Conservation (phyloP, 1,284 basidiomycete genomes). For the Trichosporon ovoides region DNA sequence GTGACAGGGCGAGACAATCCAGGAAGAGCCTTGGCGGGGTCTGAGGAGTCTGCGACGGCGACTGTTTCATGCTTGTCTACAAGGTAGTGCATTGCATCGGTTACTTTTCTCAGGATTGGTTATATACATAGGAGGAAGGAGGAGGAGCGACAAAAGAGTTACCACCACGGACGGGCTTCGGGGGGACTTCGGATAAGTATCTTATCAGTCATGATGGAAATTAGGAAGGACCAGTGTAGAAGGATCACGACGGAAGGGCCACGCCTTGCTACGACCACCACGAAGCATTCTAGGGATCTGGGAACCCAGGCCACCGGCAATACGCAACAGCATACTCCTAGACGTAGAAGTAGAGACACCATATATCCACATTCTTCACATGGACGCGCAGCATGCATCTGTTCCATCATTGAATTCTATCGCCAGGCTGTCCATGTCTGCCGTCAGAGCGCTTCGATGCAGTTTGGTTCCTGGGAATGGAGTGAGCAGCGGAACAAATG, state of each 20-base stretch:
- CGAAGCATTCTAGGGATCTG: too few species aligned
- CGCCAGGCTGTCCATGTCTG: too few species aligned
- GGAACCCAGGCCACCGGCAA: too few species aligned
- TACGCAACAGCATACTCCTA: neutral
- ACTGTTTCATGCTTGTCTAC: neutral
- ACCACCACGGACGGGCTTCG: neutral
- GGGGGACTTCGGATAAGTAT: too few species aligned
- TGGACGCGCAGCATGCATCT: neutral
- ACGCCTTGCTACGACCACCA: too few species aligned
- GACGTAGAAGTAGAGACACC: conserved; percentile 5
- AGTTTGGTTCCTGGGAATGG: too few species aligned
- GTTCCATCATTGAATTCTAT: neutral
- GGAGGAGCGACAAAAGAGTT: neutral
- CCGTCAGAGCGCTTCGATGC: too few species aligned
- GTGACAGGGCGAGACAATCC: conserved; percentile 28
- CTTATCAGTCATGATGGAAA: too few species aligned
- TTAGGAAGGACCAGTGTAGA: too few species aligned
- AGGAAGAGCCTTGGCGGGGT: conserved; percentile 21
- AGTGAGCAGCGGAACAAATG: too few species aligned
- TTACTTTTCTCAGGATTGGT: neutral
- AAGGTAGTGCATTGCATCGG: neutral
- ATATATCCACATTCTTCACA: neutral
- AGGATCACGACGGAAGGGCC: too few species aligned
- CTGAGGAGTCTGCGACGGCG: neutral
- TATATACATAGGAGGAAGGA: neutral